Base-by-base conservation (phyloP, 495 filamentous ascomycete species). In the Hyaloscypha finlandica region DNA sequence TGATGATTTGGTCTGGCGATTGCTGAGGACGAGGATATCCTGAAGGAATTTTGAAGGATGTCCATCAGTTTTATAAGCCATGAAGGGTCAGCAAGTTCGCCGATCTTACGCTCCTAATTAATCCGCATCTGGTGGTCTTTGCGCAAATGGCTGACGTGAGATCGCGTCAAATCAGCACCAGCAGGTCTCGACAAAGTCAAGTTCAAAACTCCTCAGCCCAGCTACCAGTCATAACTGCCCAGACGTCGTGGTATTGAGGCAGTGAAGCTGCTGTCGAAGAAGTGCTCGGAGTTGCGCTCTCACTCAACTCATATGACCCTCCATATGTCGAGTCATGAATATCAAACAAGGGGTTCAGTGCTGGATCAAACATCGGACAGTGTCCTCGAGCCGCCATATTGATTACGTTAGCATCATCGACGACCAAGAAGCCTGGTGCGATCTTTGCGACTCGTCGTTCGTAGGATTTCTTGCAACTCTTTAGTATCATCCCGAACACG, bases 181-280 rank as follows among this genome's bases (percentile, higher is more conserved):
- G 42, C 11, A 48, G 16, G 16, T 48, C 42, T 19, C 16, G 35
- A 19, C 11, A 2, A 19, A 48, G 16, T 48, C 9, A 6, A 29
- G 6, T 56, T 31, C 29, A 56, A 56, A 56, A 29, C 33, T 61
- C 37, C 33, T 42, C 16, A 29, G 37, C 37, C 59, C 59, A 61
- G 29, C 37, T 61, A 14, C 35, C 61, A 6, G 67, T 70, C 70
- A 73, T 73, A 5, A 68, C 70, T 29, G 70, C 67, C 70, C 70
- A 73, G 19, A 73, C 11, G 55, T 73, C 68, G 60, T 68, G 62
- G 55, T 73, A 73, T 11, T 67, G 30, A 20, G 59, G 57, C 1
- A 54, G 37, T 0, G 11, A 22, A 30, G 22, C 25, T n/a, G 6
- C 42, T 2, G 29, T 42, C 8, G n/a, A 12, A 20, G 31, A 20